Percentiles rank a stretch among this genome's conserved stretches.
Conservation (phyloP, 352 stramenopile genomes). For the Phytophthora cajani region DNA sequence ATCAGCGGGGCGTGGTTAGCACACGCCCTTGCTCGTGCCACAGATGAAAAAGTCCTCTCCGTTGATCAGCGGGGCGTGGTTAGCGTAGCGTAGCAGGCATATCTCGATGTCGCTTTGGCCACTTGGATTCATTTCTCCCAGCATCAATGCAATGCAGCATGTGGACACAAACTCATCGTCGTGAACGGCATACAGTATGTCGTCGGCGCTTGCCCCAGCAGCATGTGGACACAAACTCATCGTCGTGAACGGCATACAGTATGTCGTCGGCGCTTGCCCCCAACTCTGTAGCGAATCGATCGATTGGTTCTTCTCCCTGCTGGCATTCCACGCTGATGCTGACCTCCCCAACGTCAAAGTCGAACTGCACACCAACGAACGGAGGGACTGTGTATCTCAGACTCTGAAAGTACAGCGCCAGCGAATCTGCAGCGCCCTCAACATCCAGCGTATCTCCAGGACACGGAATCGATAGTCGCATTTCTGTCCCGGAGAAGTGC, state of each 20-base stretch:
- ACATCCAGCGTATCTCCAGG: constrained; percentile 41
- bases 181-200: constrained; percentile 55
- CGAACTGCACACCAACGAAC: constrained; percentile 66
- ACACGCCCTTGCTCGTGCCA: constrained; percentile 54
- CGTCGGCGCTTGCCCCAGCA: constrained; percentile 42
- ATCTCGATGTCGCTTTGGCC: constrained; percentile 53
- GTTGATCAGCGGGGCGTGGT: constrained; percentile 75
- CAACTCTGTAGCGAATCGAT: constrained; percentile 67
- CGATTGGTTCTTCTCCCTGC: constrained; percentile 53
- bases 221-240: constrained; percentile 40
- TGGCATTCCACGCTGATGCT: constrained; percentile 45
- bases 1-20: constrained; percentile 79
- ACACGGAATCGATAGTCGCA: constrained; percentile 67
- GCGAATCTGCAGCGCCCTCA: constrained; percentile 50
- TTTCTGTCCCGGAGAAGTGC: constrained; percentile 81
- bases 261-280: constrained; percentile 43
- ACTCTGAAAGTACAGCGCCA: constrained; percentile 77
- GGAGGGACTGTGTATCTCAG: constrained; percentile 64
- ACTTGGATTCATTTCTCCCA: constrained; percentile 21
- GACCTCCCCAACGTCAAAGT: constrained; percentile 53
- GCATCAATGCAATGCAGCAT: constrained; percentile 61
- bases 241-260: constrained; percentile 49
- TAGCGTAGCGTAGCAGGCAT: constrained; percentile 74
- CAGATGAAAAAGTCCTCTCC: constrained; percentile 66
- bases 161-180: constrained; percentile 38